A percentile compares a stretch with the other conserved stretches of the same genome.
Conservation (phyloP, 768 basidiomycete genomes). For the Suillus spraguei region DNA sequence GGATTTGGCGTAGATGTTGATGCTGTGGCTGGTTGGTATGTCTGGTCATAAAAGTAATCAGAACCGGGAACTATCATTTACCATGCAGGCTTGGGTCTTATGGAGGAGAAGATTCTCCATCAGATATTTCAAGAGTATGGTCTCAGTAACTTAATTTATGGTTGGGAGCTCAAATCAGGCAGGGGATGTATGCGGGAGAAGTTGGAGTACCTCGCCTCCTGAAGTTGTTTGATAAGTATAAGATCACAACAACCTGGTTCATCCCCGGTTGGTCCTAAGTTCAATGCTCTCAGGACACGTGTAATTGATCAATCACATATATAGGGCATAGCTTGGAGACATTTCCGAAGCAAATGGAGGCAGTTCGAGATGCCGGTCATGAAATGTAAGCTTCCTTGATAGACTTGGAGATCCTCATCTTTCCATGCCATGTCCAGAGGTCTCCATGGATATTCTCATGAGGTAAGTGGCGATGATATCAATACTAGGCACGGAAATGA, state of each 20-base stretch:
- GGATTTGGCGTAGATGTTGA: constrained; percentile 77
- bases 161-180: background rate
- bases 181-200: constrained; percentile 77
- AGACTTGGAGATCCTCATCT: background rate
- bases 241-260: constrained; percentile 74
- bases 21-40: constrained; percentile 72
- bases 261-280: constrained; percentile 53
- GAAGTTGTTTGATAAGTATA: constrained; percentile 71
- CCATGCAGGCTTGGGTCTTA: constrained; percentile 68
- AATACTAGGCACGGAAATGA: background rate
- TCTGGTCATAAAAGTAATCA: background rate
- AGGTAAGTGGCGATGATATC: constrained; percentile 36
- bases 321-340: constrained; percentile 73
- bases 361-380: constrained; percentile 71
- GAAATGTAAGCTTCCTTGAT: constrained; percentile 50
- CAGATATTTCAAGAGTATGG: constrained; percentile 66
- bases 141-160: background rate
- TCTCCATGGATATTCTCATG: constrained; percentile 73
- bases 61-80: background rate
- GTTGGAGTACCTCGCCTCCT: constrained; percentile 70
- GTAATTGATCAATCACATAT: background rate
- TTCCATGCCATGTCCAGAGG: constrained; percentile 40
- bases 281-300: background rate
- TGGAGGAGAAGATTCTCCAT: constrained; percentile 71
- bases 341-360: constrained; percentile 69